Evolutionary conservation across 129 eudicot genomes (phyloP).

Genomic region (Tagetes erecta): DNA sequence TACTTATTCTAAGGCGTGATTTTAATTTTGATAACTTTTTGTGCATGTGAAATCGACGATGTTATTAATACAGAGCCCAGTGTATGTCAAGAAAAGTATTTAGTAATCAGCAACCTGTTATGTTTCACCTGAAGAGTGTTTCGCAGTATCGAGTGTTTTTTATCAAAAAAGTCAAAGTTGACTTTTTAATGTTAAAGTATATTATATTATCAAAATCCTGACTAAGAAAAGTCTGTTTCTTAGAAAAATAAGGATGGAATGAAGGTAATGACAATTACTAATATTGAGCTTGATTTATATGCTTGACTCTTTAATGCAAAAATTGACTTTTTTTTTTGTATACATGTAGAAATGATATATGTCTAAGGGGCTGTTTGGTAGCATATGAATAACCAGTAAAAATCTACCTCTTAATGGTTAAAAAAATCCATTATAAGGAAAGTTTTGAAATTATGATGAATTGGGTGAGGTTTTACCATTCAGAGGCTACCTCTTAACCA

Average conservation of each 20-base stretch:
- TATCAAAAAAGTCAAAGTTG: conserved; percentile 10
- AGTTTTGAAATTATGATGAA: no score
- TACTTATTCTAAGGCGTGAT: neutral
- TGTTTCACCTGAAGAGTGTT: neutral
- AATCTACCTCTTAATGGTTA: no score
- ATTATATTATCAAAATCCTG: neutral
- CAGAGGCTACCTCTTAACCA: no score
- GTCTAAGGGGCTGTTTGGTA: no score
- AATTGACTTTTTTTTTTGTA: neutral
- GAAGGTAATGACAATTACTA: neutral
- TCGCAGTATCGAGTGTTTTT: neutral
- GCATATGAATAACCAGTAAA: no score
- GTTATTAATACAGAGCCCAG: neutral
- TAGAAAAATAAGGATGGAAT: neutral
- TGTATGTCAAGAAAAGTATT: neutral
- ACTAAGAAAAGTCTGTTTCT: neutral
- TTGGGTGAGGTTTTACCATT: no score
- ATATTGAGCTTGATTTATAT: neutral
- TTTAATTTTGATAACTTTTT: neutral
- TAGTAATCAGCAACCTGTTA: neutral
- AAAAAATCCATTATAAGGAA: no score
- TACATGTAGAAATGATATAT: neutral
- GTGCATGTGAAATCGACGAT: neutral
- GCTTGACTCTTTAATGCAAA: neutral
- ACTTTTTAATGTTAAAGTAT: conserved; percentile 8